phyloP scores from a whole-genome alignment of 345 rosid species.

The Cardamine chenopodiifolia region DNA sequence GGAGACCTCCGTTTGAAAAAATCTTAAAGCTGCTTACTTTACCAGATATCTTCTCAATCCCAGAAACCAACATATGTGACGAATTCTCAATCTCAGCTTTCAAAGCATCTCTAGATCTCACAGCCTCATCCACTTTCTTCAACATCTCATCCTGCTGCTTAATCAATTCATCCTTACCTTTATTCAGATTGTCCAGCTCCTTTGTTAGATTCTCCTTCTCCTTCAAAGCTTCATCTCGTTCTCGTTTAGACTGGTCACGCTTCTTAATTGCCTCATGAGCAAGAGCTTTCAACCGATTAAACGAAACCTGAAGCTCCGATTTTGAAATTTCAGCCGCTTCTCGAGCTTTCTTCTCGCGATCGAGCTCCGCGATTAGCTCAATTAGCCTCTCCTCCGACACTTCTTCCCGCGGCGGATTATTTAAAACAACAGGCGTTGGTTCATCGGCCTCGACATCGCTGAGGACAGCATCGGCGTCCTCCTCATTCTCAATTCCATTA shows the following conservation, averaged over 20 bases:
- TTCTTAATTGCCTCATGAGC: conserved; percentile 86
- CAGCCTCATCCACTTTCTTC: conserved; percentile 61
- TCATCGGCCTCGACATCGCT: conserved; percentile 93
- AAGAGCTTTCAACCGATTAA: conserved; percentile 68
- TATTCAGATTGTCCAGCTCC: conserved; percentile 56
- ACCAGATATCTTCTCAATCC: conserved; percentile 92
- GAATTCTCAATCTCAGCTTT: conserved; percentile 79
- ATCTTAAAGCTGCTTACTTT: conserved; percentile 79
- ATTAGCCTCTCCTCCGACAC: conserved; percentile 54
- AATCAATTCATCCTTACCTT: conserved; percentile 55
- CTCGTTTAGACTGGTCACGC: conserved; percentile 75
- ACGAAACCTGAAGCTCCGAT: conserved; percentile 64
- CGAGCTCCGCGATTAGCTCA: conserved; percentile 76
- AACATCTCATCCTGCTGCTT: conserved; percentile 59
- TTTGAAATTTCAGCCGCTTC: conserved; percentile 72
- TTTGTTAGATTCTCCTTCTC: conserved; percentile 62
- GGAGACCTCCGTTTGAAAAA: conserved; percentile 71
- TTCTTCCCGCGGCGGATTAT: conserved; percentile 51
- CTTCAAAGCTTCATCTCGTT: conserved; percentile 73
- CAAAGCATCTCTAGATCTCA: conserved; percentile 63
- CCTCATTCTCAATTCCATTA: conserved; percentile 46
- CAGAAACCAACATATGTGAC: conserved; percentile 86
- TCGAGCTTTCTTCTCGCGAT: conserved; percentile 88
- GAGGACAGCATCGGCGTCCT: conserved; percentile 74
- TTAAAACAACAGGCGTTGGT: conserved; percentile 50